Base-by-base conservation (phyloP, 2,329 filamentous ascomycete genomes). In the Fonsecaea pedrosoi region DNA sequence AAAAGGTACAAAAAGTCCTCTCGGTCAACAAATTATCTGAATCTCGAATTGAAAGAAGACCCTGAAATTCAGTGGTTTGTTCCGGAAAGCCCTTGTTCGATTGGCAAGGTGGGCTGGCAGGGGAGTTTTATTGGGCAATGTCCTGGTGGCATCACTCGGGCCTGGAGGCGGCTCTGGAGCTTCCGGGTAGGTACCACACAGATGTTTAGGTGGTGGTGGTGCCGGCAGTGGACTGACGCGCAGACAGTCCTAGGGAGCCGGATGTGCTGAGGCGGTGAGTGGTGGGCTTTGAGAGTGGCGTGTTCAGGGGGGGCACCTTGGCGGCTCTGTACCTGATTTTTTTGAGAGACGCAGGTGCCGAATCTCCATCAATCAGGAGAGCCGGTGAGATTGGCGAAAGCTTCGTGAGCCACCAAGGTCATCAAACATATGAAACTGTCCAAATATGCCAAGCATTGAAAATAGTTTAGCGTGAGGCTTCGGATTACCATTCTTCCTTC, bases 121-220 rank as follows among this genome's bases (percentile, higher is more conserved):
- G 55, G 55, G 53, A 35, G 32, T 66, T 68, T 70, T 40, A 70
- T 70, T 70, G 68, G 68, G 34, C 45, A 15, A n/a, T 45, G 58
- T 32, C 5, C 21, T 25, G 56, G 68, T 70, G 68, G 68, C 63
- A 66, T 70, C 68, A 70, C 66, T 68, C 68, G 68, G 68, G 60
- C 54, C 53, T 45, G 65, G 37, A 57, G 34, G 53, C 54, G 64
- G 63, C 35, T 50, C 21, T 60, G 37, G 37, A 63, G 56, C 45
- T 56, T 69, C 54, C 64, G 45, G 60, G 60, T 45, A 25, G 45
- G 45, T 25, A 50, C 18, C 45, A 25, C 45, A 48, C 1, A 10
- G 18, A n/a, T 38, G 56, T 59, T 32, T 32, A 32, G 56, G 12
- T 42, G 40, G 38, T 38, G 56, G 67, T 25, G 25, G 25, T 25